Conservation (phyloP, 1,284 basidiomycete species). For the Ustilago loliicola region DNA sequence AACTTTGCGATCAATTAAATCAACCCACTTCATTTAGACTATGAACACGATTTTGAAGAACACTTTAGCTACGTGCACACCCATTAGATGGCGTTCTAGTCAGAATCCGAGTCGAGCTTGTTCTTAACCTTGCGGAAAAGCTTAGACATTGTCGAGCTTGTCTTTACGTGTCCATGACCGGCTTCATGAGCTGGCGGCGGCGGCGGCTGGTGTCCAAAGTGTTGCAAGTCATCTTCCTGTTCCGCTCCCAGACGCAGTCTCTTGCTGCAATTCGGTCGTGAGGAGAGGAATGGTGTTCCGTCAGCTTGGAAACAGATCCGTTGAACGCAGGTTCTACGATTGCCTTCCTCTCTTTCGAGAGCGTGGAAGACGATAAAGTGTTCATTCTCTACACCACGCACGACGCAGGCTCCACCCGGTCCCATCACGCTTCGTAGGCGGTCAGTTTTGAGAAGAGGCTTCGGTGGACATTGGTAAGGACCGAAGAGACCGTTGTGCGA, state of each 20-base stretch:
- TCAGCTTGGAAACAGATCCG: constrained; percentile 42
- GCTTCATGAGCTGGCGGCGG: constrained; percentile 6
- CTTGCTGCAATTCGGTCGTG: constrained; percentile 52
- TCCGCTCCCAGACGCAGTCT: constrained; percentile 55
- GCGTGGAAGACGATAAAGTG: constrained; percentile 60
- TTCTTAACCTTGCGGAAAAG: constrained; percentile 34
- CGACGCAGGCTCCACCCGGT: constrained; percentile 55
- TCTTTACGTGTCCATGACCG: neutral
- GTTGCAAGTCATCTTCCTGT: constrained; percentile 50
- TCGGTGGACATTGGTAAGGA: constrained; percentile 40
- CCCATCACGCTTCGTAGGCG: constrained; percentile 41
- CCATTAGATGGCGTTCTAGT: too few relatives aligned
- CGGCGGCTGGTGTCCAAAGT: constrained; percentile 36
- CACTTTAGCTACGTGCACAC: neutral
- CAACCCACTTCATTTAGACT: neutral
- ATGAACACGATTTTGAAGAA: too few relatives aligned
- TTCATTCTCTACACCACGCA: constrained; percentile 51
- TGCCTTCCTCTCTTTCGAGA: constrained; percentile 47
- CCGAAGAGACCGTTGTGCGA: constrained; percentile 53
- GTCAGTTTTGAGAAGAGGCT: constrained; percentile 54
- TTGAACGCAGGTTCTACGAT: constrained; percentile 56
- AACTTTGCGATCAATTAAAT: neutral
- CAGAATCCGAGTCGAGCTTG: constrained; percentile 27
- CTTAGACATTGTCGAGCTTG: constrained; percentile 21
- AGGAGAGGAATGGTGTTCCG: constrained; percentile 48